Evolutionary conservation across 2,329 filamentous ascomycete species (phyloP).

Genomic region (Mariannaea elegans): DNA sequence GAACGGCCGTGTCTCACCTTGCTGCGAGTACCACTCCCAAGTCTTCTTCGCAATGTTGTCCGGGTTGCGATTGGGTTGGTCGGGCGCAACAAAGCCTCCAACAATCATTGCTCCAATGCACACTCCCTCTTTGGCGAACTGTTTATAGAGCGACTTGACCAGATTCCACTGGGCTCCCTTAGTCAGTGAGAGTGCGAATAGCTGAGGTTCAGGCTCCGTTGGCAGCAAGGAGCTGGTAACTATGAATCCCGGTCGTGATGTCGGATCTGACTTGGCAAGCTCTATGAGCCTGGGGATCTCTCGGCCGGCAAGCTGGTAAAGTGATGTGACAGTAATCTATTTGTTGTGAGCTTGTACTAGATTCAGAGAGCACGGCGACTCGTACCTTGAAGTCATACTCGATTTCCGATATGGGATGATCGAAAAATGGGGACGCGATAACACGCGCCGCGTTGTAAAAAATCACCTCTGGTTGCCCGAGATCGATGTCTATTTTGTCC

Average conservation of each 20-base stretch:
- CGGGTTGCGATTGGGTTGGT: not conserved
- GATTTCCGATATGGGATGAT: not conserved
- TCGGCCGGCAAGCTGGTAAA: not conserved
- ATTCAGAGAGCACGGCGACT: no score
- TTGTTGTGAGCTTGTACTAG: not conserved
- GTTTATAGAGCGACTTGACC: not conserved
- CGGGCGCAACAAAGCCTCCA: not conserved
- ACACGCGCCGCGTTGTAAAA: not conserved
- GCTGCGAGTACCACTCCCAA: not conserved
- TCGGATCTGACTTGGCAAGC: not conserved
- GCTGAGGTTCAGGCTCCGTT: not conserved
- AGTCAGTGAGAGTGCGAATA: not conserved
- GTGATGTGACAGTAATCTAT: not conserved
- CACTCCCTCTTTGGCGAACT: not conserved
- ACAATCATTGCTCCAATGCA: not conserved
- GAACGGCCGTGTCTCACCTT: not conserved
- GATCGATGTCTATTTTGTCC: not conserved
- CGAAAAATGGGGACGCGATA: not conserved
- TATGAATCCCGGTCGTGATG: not conserved
- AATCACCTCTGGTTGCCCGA: not conserved
- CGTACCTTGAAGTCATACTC: not conserved
- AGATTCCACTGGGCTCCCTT: not conserved
- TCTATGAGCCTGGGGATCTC: not conserved
- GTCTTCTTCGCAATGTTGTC: not conserved
- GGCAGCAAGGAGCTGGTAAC: not conserved